phyloP scores from a whole-genome alignment of 2,329 filamentous ascomycete species.

The Fusarium sacchari region DNA sequence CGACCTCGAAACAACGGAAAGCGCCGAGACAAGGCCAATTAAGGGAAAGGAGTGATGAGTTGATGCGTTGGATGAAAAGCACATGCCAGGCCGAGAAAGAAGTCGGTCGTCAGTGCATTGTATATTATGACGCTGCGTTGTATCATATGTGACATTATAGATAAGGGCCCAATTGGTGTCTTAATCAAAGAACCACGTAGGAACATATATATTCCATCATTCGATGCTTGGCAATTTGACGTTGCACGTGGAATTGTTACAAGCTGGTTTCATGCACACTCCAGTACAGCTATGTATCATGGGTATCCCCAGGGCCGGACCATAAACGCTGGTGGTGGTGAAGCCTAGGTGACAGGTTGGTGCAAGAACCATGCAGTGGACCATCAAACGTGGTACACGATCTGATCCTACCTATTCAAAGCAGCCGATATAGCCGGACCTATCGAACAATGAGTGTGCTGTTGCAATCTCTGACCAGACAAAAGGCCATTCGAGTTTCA shows the following conservation, averaged over 20 bases:
- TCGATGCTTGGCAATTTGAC: neutral
- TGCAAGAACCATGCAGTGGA: neutral
- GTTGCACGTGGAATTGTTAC: neutral
- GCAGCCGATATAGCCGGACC: neutral
- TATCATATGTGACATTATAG: slow-evolving; percentile 50
- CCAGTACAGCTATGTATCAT: neutral
- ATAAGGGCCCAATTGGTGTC: slow-evolving; percentile 31
- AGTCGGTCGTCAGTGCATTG: slow-evolving; percentile 40
- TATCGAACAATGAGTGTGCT: neutral
- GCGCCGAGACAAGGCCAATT: slow-evolving; percentile 72
- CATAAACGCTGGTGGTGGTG: neutral
- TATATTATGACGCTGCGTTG: slow-evolving; percentile 47
- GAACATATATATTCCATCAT: neutral
- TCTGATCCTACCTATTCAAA: neutral
- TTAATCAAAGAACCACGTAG: slow-evolving; percentile 22
- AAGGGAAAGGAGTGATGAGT: slow-evolving; percentile 37
- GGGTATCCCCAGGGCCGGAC: neutral
- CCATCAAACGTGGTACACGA: neutral
- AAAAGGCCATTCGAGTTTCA: slow-evolving; percentile 2
- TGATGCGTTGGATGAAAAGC: slow-evolving; percentile 16
- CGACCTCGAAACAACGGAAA: slow-evolving; percentile 91
- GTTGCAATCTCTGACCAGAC: neutral
- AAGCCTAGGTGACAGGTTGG: neutral
- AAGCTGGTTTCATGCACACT: neutral
- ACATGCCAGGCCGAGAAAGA: slow-evolving; percentile 13